Evolutionary conservation across 2,329 filamentous ascomycete species (phyloP), one percentile per base, ranked within the genome.

Genomic region (Lachnellula arida): DNA sequence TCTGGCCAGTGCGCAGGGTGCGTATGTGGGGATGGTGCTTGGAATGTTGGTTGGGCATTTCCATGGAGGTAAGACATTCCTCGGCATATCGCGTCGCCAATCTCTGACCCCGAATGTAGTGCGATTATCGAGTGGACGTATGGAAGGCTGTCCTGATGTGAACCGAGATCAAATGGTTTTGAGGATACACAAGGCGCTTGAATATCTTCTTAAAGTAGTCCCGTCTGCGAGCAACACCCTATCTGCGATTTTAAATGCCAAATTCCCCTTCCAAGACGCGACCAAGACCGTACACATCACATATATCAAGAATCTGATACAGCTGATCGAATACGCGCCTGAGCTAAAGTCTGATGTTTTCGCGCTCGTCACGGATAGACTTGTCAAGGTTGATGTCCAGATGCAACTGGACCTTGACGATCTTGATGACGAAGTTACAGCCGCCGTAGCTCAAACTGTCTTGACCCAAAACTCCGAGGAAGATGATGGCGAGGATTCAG

Each of bases 381-480:
- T 97, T 7, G 90, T 97, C 67, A 94, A 94, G 73, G 89, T 97
- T 56, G 94, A 99, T 69, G 91, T 96, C 1, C 89, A 97, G 69
- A 94, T 97, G 72, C 93, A 97, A 72, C 82, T 92, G 49, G 92
- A 97, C 67, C 77, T 97, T 66, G 91, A 97, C 60, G 92, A 97
- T 65, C 76, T 96, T 59, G 93, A 97, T 60, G 93, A 97, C 60
- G 89, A 95, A 54, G 79, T 91, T 9, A 88, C 91, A 53, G 85
- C 91, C 23, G 84, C 85, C 52, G 82, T 93, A 17, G 79, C 89
- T 50, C 78, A 79, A 68, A 81, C 78, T 50, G 71, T 81, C 17
- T 70, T 72, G 34, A 65, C 73, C 23, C 71, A 71, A n/a, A 73
- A 78, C 58, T 77, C 83, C 39, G 79, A 84, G n/a, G 75, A 78